Base-by-base conservation (phyloP, 768 basidiomycete species). In the Suillus subalutaceus region DNA sequence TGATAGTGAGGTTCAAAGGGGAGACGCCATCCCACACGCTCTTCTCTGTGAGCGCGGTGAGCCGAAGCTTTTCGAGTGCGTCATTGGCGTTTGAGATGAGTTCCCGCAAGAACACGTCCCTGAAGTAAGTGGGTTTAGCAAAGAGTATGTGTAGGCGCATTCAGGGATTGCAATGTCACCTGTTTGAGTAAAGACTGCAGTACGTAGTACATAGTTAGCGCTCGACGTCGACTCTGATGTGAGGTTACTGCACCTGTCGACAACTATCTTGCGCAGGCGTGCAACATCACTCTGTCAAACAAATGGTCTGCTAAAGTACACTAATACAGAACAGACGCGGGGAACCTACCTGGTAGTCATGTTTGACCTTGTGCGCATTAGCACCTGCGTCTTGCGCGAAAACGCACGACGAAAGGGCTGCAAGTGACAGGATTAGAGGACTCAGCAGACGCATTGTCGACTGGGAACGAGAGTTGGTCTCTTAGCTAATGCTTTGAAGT, bases 51-150 rank as follows among this genome's bases (percentile, higher is more conserved):
- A 99, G 82, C 4, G 93, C 83, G 16, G 88, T 90, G 53, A 99
- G 81, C 32, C 97, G 90, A 62, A 97, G 85, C 77, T 98, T 99
- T 77, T 99, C 97, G 62, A 99, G 82, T 2, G 97, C 97, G 75
- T 99, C 97, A 76, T 98, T 97, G 50, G 96, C 92, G 73, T 97
- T 97, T 8, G 94, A 96, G 70, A 96, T 86, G 59, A 96, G 82
- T 77, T 98, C 96, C 53, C 96, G 93, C 59, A 94, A 84, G 76
- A 94, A 94, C 35, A 94, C 87, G 50, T 93, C 92, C 72, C 91
- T 93, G 30, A 23, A 8, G 57, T 41, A 38, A 18, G 63, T 37
- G n/a, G 7, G 62, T 70, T 44, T 64, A 58, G 48, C 37, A 67
- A 43, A 58, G 50, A 52, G 46, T 8, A 20, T 46, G 23, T 44